Evolutionary conservation across 805 yeast genomes (phyloP), one percentile per base, ranked within the genome.

Genomic region (Spathaspora girioi): DNA sequence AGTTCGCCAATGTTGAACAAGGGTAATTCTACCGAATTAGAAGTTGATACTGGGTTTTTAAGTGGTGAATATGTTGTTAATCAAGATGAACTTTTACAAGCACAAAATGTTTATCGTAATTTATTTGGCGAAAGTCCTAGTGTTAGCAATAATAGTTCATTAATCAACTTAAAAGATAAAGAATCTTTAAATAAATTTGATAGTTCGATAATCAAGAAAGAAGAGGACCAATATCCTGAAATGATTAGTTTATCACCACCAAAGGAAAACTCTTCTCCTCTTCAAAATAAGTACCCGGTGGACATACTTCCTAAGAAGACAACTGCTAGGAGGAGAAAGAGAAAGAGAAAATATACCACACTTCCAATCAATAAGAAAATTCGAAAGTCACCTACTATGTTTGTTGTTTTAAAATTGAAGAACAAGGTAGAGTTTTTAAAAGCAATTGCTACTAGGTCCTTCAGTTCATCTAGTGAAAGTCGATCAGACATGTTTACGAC

Each of bases 31-130:
- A 53, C 57, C 2, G 53, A 44, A 41, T 18, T 60, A 23, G 63
- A 57, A 20, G 56, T 63, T 5, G 63, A 62, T 51, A 49, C 55
- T 27, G 65, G 57, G 7, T 58, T 62, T 31, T 45, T 61, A 32
- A 61, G 62, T 6, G 60, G 65, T 11, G 66, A 63, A 18, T 47
- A 32, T 42, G 38, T 31, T 11, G 32, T 35, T n/a, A 48, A 40
- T 27, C 52, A 48, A 29, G 54, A 54, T 43, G 52, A 50, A 11
- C n/a, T 43, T 1, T 19, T 45, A 17, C 43, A 23, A 26, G 46
- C 44, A 9, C 47, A 47, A 17, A 47, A 50, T 23, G 35, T 52
- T 10, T 52, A 52, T 48, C 23, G 47, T 15, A 52, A 52, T 29
- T 27, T 52, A 15, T 52, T 44, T 43, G 52, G 51, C 12, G 47